These are phyloP conservation scores for Cyberlindnera mrakii DNA, from an alignment of 805 yeast genomes.

Conservation along the genomic window DNA sequence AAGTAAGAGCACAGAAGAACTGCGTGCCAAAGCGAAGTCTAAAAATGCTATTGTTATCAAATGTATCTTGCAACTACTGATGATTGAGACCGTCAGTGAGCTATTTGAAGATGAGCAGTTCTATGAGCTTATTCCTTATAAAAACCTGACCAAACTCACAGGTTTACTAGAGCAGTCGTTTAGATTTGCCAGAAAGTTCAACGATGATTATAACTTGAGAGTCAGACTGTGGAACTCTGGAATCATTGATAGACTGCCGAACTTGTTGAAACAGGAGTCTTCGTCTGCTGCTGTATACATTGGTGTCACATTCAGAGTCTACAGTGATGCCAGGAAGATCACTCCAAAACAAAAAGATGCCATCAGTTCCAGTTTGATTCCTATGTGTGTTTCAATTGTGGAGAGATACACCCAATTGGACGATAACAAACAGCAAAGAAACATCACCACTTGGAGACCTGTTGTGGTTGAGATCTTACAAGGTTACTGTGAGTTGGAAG, in stretches of 20 bases:
- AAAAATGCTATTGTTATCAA: conserved; percentile 81
- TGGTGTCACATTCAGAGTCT: conserved; percentile 72
- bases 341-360: conserved; percentile 38
- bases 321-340: conserved; percentile 56
- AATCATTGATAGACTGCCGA: conserved; percentile 87
- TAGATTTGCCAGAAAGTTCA: conserved; percentile 79
- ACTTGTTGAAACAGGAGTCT: conserved; percentile 85
- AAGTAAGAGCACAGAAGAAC: conserved; percentile 29
- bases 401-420: conserved; percentile 66
- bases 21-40: conserved; percentile 41
- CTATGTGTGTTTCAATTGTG: conserved; percentile 67
- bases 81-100: conserved; percentile 83
- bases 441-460: conserved; percentile 83
- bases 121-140: conserved; percentile 62
- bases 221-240: conserved; percentile 90
- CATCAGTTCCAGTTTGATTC: conserved; percentile 50
- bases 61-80: conserved; percentile 81
- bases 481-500: conserved; percentile 74
- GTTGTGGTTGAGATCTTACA: conserved; percentile 84
- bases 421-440: conserved; percentile 69
- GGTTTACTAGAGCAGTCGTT: conserved; percentile 61
- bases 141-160: conserved; percentile 54
- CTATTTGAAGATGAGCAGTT: conserved; percentile 66
- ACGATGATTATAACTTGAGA: conserved; percentile 81
- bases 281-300: conserved; percentile 84